Evolutionary conservation across 768 basidiomycete genomes (phyloP), one percentile per base, ranked within the genome.

Genomic region (Hirschioporus abietinus): DNA sequence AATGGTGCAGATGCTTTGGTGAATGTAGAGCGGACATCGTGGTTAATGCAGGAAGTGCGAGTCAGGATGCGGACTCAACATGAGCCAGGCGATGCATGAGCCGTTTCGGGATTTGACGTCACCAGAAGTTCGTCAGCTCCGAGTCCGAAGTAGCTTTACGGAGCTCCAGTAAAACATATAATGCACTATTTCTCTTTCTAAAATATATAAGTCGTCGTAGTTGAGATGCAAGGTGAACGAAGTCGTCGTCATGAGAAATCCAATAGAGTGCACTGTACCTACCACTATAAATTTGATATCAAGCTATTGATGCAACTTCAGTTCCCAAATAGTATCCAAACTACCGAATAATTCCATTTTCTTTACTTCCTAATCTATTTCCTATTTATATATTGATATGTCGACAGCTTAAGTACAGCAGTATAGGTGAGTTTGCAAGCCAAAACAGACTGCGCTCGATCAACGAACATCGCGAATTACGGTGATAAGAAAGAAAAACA

Each of bases 401-500:
- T 52, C 42, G 42, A 52, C 42, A 52, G 42, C 42, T 52, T 52
- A 52, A 52, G 42, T 52, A 52, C 42, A 52, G 42, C 42, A 52
- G 42, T 52, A 52, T 52, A 52, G 42, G 42, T 52, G 42, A 20
- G 42, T 52, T 52, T 52, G 42, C 42, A 52, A 52, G 42, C 42
- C 42, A 52, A 52, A 52, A 52, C 42, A 52, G 42, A 52, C 42
- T 52, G 42, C 60, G 66, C 65, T 66, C 69, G 69, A 69, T 70
- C 69, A 70, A 70, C 69, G 69, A 70, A 69, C 66, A 61, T 52
- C 64, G 65, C 23, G 12, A 34, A 61, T 61, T 61, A 61, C 30
- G 60, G 66, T 66, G 61, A 63, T 26, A 65, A 62, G 62, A 63
- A 71, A 63, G 60, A 67, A 57, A 67, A 63, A 70, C 60, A 58